A percentile compares a stretch with the other conserved stretches of the same genome.
These are phyloP conservation scores for Ploettnerulaceae sp. DNA, from an alignment of 2,329 filamentous ascomycete genomes.

Conservation along the genomic window DNA sequence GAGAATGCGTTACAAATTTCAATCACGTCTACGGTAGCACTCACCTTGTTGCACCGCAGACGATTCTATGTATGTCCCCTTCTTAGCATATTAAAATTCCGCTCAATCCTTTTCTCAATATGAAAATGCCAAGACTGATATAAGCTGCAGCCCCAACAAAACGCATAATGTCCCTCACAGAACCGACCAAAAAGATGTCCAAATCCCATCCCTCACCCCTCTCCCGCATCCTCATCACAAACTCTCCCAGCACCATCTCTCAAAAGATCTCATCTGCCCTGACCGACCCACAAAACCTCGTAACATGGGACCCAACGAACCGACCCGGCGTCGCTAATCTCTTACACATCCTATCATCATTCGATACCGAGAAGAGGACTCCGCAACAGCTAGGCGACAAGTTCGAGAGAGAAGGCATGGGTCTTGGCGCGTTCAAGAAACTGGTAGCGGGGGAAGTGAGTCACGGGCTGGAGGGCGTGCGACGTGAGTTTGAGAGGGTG, in stretches of 20 bases:
- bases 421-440: conserved; percentile 58
- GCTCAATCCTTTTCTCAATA: background rate
- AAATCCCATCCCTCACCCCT: conserved; percentile 71
- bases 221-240: conserved; percentile 80
- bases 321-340: conserved; percentile 87
- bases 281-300: conserved; percentile 64
- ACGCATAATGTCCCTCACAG: conserved; percentile 82
- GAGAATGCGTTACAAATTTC: conserved; percentile 82
- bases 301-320: conserved; percentile 65
- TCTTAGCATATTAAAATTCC: too few species aligned
- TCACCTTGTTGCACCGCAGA: conserved; percentile 62
- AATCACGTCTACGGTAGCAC: conserved; percentile 63
- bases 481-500: conserved; percentile 51
- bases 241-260: conserved; percentile 57
- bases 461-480: conserved; percentile 47
- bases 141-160: conserved; percentile 51
- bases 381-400: conserved; percentile 39
- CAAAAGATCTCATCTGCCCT: conserved; percentile 67
- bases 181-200: conserved; percentile 85
- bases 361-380: conserved; percentile 45
- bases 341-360: conserved; percentile 70
- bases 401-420: conserved; percentile 36
- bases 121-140: background rate
- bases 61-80: conserved; percentile 58
- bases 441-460: conserved; percentile 56